These are phyloP conservation scores for Sedum album DNA, from an alignment of 164 flowering plant species.

Conservation along the genomic window DNA sequence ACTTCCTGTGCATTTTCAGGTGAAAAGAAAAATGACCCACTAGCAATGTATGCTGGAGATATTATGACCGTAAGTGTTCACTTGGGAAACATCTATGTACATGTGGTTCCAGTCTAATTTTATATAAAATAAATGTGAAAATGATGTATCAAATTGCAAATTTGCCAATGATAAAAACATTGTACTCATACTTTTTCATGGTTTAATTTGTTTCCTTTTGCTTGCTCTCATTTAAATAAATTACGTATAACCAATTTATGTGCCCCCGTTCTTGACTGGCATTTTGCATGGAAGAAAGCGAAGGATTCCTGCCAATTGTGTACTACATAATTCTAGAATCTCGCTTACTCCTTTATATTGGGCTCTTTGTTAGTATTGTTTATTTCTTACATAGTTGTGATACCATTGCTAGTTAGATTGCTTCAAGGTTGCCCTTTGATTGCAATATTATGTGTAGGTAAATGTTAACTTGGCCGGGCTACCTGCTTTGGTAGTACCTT, in stretches of 20 bases:
- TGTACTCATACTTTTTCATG: too few relatives aligned
- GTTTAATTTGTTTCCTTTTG: neutral
- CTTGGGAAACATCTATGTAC: neutral
- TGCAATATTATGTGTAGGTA: slow-evolving; percentile 38
- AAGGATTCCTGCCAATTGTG: neutral
- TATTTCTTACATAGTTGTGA: neutral
- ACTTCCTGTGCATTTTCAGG: slow-evolving; percentile 30
- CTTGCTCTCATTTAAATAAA: too few relatives aligned
- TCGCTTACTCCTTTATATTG: neutral
- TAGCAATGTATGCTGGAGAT: slow-evolving; percentile 98
- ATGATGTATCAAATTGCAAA: neutral
- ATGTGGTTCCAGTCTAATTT: neutral
- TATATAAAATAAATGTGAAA: neutral
- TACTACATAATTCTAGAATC: neutral
- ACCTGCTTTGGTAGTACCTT: slow-evolving; percentile 93
- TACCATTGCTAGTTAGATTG: neutral
- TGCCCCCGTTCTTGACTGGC: neutral
- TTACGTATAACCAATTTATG: neutral
- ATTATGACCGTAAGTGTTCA: slow-evolving; percentile 83
- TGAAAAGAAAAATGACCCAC: slow-evolving; percentile 88
- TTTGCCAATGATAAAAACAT: neutral
- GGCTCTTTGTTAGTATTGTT: neutral
- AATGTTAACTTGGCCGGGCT: slow-evolving; percentile 97
- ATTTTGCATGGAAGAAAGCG: neutral
- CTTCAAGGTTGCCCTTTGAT: neutral